phyloP scores from a whole-genome alignment of 352 stramenopile species.

The Globisporangium polare region DNA sequence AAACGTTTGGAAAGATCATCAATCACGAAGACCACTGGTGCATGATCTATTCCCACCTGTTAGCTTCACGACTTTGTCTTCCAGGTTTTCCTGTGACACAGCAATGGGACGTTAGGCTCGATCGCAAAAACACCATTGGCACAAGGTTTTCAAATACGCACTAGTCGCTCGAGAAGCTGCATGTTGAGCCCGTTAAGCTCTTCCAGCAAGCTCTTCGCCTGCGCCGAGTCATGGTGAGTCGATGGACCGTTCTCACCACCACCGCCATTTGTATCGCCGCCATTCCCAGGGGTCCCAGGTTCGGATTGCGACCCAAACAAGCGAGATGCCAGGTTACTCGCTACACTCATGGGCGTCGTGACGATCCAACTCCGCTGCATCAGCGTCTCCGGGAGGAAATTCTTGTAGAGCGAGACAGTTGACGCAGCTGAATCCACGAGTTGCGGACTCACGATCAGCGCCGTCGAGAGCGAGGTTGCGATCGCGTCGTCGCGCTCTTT shows the following conservation, averaged over 20 bases:
- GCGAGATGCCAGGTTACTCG: slow-evolving; percentile 52
- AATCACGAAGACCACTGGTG: not conserved
- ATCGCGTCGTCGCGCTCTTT: slow-evolving; percentile 34
- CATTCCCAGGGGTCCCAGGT: not conserved
- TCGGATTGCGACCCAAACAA: slow-evolving; percentile 57
- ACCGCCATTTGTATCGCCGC: not conserved
- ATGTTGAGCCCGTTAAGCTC: slow-evolving; percentile 85
- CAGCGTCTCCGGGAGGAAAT: slow-evolving; percentile 45
- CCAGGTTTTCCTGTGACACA: slow-evolving; percentile 52
- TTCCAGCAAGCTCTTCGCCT: slow-evolving; percentile 74
- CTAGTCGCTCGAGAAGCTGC: slow-evolving; percentile 75
- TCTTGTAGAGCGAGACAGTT: slow-evolving; percentile 31
- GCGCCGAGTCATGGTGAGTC: slow-evolving; percentile 22
- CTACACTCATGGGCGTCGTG: slow-evolving; percentile 55
- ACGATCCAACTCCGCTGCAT: slow-evolving; percentile 63
- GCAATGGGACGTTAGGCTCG: not conserved
- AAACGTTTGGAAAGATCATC: too few species aligned
- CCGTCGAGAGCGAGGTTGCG: slow-evolving; percentile 25
- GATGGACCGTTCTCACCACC: slow-evolving; percentile 14
- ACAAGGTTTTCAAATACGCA: slow-evolving; percentile 15
- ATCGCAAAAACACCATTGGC: not conserved
- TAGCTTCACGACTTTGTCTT: slow-evolving; percentile 63
- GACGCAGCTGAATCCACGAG: slow-evolving; percentile 8
- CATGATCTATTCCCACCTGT: slow-evolving; percentile 26
- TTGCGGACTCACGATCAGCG: slow-evolving; percentile 33